Evolutionary conservation across 768 basidiomycete species (phyloP).

Genomic region (Lactarius sanguifluus): DNA sequence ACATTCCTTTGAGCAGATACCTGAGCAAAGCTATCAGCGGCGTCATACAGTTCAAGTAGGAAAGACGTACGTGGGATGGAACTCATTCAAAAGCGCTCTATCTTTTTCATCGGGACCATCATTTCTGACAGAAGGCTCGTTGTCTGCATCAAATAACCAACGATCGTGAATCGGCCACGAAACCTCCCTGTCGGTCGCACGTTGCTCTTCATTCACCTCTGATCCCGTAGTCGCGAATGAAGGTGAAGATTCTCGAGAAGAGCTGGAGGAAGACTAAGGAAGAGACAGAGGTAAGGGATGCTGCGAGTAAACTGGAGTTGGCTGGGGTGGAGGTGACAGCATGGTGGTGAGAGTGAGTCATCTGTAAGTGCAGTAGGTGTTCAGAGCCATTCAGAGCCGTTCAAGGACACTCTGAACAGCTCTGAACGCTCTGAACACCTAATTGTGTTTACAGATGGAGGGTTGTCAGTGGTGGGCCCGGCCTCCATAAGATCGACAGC

Average conservation of each 20-base stretch:
- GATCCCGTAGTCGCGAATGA: slow-evolving; percentile 40
- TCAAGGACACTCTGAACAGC: no score
- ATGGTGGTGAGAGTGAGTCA: neutral
- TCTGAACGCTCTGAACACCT: no score
- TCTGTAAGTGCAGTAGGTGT: no score
- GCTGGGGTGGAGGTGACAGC: neutral
- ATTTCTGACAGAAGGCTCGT: slow-evolving; percentile 52
- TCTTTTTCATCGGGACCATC: slow-evolving; percentile 68
- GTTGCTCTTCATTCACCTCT: slow-evolving; percentile 30
- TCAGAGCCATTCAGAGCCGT: no score
- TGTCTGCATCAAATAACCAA: slow-evolving; percentile 72
- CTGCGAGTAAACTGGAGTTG: slow-evolving; percentile 30
- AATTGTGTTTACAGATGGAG: no score
- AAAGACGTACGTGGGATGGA: slow-evolving; percentile 47
- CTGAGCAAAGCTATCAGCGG: slow-evolving; percentile 35
- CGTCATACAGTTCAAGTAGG: neutral
- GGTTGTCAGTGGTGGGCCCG: neutral
- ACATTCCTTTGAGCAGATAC: slow-evolving; percentile 42
- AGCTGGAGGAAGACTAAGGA: slow-evolving; percentile 87
- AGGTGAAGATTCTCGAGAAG: slow-evolving; percentile 81
- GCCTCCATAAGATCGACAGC: neutral
- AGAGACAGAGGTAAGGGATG: slow-evolving; percentile 49
- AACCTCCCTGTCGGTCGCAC: slow-evolving; percentile 42
- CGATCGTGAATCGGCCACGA: slow-evolving; percentile 50
- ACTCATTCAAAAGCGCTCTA: slow-evolving; percentile 68